phyloP scores from a whole-genome alignment of 148 eudicot genomes.

The Nyssa sinensis region DNA sequence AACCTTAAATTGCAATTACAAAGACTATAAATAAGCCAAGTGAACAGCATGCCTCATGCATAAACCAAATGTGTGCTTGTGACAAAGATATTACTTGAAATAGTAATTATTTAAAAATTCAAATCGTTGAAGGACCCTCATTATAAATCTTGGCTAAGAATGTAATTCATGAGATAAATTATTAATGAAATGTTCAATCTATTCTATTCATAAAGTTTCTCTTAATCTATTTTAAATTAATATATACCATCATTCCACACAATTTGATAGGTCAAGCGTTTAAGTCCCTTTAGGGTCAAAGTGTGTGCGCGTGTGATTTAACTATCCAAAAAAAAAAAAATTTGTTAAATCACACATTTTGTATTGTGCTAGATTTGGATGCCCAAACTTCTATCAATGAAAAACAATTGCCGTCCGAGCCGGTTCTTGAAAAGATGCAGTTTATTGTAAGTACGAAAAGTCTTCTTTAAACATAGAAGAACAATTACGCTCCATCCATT shows the following conservation, averaged over 20 bases:
- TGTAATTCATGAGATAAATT: neutral
- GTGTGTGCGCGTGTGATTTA: too few relatives aligned
- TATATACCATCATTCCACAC: neutral
- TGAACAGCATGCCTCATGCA: neutral
- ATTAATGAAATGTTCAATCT: neutral
- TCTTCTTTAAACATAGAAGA: neutral
- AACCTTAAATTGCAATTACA: neutral
- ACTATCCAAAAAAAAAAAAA: too few relatives aligned
- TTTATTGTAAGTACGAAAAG: too few relatives aligned
- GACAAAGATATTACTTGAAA: neutral
- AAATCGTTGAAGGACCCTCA: neutral
- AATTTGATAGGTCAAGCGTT: too few relatives aligned
- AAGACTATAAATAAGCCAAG: neutral
- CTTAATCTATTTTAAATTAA: too few relatives aligned
- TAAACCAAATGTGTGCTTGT: neutral
- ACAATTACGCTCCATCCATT: neutral
- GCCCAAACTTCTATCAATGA: neutral
- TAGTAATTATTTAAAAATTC: neutral
- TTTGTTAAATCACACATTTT: neutral
- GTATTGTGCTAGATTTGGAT: neutral
- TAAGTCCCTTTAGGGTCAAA: too few relatives aligned
- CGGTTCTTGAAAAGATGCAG: neutral
- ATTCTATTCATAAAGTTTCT: too few relatives aligned
- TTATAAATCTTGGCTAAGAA: neutral
- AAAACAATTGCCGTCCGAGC: neutral